Conservation (phyloP, 768 basidiomycete species). For the button mushroom (Agaricus bisporus) region DNA sequence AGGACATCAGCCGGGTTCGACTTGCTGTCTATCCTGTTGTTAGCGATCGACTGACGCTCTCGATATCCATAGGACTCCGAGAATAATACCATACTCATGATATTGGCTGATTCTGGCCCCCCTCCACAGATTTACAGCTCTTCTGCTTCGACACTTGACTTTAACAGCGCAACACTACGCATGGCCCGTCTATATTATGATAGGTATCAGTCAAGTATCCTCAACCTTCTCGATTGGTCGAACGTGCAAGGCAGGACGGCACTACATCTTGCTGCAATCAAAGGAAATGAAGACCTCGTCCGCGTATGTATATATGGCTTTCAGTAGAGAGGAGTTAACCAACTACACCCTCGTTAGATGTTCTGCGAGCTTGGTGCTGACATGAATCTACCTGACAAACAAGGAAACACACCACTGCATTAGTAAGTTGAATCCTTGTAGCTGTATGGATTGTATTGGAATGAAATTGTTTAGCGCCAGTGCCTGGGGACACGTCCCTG, state of each 20-base stretch:
- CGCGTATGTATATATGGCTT: conserved; percentile 43
- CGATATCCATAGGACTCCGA: conserved; percentile 66
- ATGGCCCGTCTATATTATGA: conserved; percentile 88
- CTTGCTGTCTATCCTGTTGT: not conserved
- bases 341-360: conserved; percentile 47
- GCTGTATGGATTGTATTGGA: conserved; percentile 6
- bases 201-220: conserved; percentile 66
- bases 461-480: conserved; percentile 54
- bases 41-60: conserved; percentile 4
- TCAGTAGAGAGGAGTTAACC: not conserved
- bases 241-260: conserved; percentile 88
- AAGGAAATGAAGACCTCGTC: conserved; percentile 87
- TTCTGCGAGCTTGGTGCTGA: conserved; percentile 89
- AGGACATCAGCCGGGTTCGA: conserved; percentile 83
- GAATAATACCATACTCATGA: conserved; percentile 88
- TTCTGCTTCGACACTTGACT: conserved; percentile 48
- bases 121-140: conserved; percentile 40
- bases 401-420: conserved; percentile 90
- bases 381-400: conserved; percentile 82
- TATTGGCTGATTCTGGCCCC: conserved; percentile 80
- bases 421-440: conserved; percentile 52
- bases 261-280: conserved; percentile 80
- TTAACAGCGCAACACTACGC: conserved; percentile 66
- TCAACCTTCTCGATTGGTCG: conserved; percentile 70
- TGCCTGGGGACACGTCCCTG: conserved; percentile 80